A percentile compares a stretch with the other conserved stretches of the same genome.
Evolutionary conservation across 169 alveolate species (phyloP).

Genomic region (Cryptosporidium xiaoi): DNA sequence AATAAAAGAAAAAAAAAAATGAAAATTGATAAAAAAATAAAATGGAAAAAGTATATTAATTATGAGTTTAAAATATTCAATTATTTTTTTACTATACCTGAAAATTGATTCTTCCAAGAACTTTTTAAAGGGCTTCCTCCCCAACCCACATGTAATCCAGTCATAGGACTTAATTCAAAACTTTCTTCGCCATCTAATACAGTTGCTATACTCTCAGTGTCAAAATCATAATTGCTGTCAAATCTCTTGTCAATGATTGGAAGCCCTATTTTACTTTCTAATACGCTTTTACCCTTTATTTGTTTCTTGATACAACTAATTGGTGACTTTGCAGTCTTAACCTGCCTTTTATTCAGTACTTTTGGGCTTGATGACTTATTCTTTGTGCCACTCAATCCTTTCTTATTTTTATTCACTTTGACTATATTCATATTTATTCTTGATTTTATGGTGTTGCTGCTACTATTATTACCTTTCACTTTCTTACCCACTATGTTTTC

Average conservation of each 20-base stretch:
- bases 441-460: neutral
- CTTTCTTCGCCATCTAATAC: constrained; percentile 68
- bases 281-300: neutral
- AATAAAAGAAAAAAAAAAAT: neutral
- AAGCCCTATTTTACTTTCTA: too few relatives aligned
- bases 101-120: constrained; percentile 2
- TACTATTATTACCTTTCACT: neutral
- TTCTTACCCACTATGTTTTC: neutral
- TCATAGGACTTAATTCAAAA: constrained; percentile 32
- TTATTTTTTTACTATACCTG: constrained; percentile 60
- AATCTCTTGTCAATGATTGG: neutral
- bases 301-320: neutral
- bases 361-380: neutral
- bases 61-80: neutral
- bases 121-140: constrained; percentile 42
- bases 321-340: neutral
- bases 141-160: constrained; percentile 61
- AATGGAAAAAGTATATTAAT: neutral
- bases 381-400: neutral
- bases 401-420: neutral
- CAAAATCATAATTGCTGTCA: neutral
- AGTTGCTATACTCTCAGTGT: constrained; percentile 65
- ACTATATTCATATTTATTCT: neutral
- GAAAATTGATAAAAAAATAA: constrained; percentile 5
- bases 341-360: neutral